Evolutionary conservation across 23 red algal genomes (phyloP).

Genomic region (Rhodosorus marinus): DNA sequence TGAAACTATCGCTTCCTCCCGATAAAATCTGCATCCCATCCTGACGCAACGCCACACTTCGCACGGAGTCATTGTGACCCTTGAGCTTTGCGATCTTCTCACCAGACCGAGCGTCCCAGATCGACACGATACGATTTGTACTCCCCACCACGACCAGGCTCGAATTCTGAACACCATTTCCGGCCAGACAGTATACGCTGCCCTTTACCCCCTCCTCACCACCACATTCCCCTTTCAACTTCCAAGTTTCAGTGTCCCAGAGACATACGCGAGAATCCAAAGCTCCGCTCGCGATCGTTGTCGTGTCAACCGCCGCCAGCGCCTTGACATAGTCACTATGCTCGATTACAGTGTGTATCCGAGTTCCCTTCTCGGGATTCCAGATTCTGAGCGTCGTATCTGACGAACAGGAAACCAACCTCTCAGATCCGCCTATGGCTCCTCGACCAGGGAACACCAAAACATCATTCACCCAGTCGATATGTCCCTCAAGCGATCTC

Average conservation of each 20-base stretch:
- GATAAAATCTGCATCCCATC: conserved; percentile 38
- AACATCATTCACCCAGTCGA: conserved; percentile 95
- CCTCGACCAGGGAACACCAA: conserved; percentile 16
- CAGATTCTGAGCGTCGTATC: conserved; percentile 90
- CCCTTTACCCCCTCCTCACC: conserved; percentile 10
- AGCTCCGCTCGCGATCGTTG: conserved; percentile 35
- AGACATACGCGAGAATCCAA: conserved; percentile 61
- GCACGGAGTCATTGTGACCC: conserved; percentile 71
- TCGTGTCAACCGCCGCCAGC: conserved; percentile 23
- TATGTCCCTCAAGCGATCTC: conserved; percentile 60
- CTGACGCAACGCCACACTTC: conserved; percentile 33
- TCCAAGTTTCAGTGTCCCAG: conserved; percentile 60
- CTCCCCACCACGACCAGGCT: conserved; percentile 49
- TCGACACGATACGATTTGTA: conserved; percentile 36
- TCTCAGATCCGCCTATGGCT: no score
- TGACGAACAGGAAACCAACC: conserved; percentile 59
- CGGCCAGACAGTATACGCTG: conserved; percentile 10
- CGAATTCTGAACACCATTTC: neutral
- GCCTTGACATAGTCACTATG: conserved; percentile 96
- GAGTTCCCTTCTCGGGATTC: conserved; percentile 16
- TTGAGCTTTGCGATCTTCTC: conserved; percentile 31
- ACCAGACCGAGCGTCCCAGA: conserved; percentile 60
- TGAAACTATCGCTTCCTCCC: conserved; percentile 45
- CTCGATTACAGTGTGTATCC: conserved; percentile 44
- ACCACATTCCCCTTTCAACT: conserved; percentile 23